Base-by-base conservation (phyloP, 2,329 filamentous ascomycete species). In the Clonostachys byssicola region DNA sequence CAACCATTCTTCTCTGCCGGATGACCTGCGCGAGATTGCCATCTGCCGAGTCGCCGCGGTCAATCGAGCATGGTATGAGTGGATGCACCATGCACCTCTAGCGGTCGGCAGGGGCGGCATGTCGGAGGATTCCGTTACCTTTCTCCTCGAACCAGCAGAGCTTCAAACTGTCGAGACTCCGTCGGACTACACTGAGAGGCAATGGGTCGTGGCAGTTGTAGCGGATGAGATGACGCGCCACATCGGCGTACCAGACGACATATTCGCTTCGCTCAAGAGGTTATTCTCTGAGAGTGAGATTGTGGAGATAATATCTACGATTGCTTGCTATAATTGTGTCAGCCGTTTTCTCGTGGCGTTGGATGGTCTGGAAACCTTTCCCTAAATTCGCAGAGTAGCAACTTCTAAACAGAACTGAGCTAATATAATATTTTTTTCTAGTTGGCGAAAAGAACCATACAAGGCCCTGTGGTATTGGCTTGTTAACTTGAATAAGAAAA, bases 1-100 rank as follows among this genome's bases (percentile, higher is more conserved):
- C 53, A 81, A 78, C 40, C 66, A 68, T 52, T 78, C 79, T 23
- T 61, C 58, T 5, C 57, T 85, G 7, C 47, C 66, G 5, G 75
- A 72, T 43, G 74, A 79, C 54, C 60, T 90, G 46, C 83, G 88
- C 54, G 89, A 95, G 71, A 73, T 92, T 16, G 85, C 88, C 54
- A 91, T 95, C 56, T 89, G 82, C 58, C 80, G 89, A 43, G 87
- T 95, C 13, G 90, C 90, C 12, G 83, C 86, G 14, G 78, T 89
- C 57, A 95, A 95, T 66, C 67, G 77, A 16, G 90, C 90, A 2
- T 89, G 86, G 83, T 95, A 91, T 65, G 90, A 95, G 65, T 95
- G 88, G 89, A 78, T 71, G 34, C 81, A 89, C 47, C 90, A 95
- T 61, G 84, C 83, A 14, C 89, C 89, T 2, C 73, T 92, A 12